A percentile compares a stretch with the other conserved stretches of the same genome.
Conservation (phyloP, 1,139 yeast species). For the Diutina mesorugosa region DNA sequence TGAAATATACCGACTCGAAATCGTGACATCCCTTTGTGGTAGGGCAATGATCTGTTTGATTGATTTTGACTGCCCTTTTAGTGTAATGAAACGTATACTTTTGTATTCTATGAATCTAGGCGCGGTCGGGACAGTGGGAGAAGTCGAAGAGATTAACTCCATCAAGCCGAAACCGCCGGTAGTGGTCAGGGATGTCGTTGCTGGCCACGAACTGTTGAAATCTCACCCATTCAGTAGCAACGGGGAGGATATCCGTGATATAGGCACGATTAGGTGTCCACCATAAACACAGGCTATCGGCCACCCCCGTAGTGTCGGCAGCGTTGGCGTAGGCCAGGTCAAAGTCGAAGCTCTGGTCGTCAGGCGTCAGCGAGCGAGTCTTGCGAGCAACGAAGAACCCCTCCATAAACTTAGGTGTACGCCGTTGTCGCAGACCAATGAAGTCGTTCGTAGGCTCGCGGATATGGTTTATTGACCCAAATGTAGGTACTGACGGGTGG, state of each 20-base stretch:
- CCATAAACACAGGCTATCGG: neutral
- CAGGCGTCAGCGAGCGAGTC: neutral
- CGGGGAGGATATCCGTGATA: neutral
- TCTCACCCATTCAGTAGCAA: neutral
- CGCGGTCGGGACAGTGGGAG: neutral
- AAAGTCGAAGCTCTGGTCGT: neutral
- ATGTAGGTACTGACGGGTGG: neutral
- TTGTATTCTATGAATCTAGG: too few species aligned
- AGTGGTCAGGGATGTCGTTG: neutral
- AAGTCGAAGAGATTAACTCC: neutral
- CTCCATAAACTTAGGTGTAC: neutral
- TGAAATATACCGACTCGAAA: too few species aligned
- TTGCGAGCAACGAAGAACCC: neutral
- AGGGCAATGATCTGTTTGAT: too few species aligned
- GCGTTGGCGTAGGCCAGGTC: neutral
- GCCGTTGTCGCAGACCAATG: neutral
- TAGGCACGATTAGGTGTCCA: neutral
- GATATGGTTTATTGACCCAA: neutral
- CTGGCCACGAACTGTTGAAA: neutral
- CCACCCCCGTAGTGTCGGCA: neutral
- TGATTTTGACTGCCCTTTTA: too few species aligned
- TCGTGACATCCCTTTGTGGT: too few species aligned
- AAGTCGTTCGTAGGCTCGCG: neutral
- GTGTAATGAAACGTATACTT: too few species aligned
- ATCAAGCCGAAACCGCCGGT: neutral